A percentile compares a stretch with the other conserved stretches of the same genome.
These are phyloP conservation scores for Solanum peruvianum DNA, from an alignment of 257 asterid species.

Conservation along the genomic window DNA sequence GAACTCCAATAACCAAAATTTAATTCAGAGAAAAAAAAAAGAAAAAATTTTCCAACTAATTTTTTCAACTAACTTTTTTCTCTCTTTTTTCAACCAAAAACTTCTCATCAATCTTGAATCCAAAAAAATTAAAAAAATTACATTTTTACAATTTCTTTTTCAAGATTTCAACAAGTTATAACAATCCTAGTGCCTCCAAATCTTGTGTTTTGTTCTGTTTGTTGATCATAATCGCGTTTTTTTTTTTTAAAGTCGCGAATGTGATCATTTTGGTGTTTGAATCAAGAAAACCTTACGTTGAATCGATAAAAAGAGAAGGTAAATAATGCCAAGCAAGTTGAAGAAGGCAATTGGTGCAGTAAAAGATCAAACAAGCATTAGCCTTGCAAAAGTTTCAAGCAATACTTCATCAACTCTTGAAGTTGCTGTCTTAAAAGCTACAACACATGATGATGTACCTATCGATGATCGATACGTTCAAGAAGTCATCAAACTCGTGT, in stretches of 20 bases:
- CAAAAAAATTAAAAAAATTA: not conserved
- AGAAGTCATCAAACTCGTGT: constrained; percentile 52
- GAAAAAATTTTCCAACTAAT: not conserved
- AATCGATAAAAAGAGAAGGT: not conserved
- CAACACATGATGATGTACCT: constrained; percentile 71
- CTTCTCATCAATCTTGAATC: not conserved
- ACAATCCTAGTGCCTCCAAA: not conserved
- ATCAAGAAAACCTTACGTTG: not conserved
- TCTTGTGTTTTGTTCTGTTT: not conserved
- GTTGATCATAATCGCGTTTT: not conserved
- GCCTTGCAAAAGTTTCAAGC: constrained; percentile 71
- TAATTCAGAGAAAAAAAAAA: not conserved
- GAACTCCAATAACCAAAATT: not conserved
- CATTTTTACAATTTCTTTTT: not conserved
- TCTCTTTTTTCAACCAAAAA: not conserved
- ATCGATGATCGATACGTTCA: constrained; percentile 45
- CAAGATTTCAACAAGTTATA: not conserved
- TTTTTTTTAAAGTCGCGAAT: not conserved
- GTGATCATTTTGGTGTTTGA: not conserved
- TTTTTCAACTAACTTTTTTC: not conserved
- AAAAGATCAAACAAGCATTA: constrained; percentile 82
- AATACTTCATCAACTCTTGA: constrained; percentile 49
- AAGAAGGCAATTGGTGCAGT: constrained; percentile 81
- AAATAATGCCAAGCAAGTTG: constrained; percentile 71
- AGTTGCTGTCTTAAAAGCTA: constrained; percentile 66